phyloP scores from a whole-genome alignment of 2,329 filamentous ascomycete genomes.

The Fusarium torreyae region DNA sequence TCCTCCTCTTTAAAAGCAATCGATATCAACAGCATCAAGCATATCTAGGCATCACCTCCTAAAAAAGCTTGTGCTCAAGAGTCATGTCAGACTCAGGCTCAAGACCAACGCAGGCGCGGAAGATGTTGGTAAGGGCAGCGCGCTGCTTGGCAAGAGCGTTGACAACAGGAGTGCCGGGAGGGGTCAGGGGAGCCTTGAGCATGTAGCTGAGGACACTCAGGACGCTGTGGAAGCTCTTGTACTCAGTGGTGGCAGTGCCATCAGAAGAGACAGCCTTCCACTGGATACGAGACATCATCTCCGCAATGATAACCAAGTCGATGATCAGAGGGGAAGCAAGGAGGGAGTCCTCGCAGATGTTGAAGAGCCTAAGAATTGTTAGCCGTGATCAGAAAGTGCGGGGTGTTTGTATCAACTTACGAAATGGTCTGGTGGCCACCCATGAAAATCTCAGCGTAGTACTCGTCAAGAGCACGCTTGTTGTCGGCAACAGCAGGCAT shows the following conservation, averaged over 20 bases:
- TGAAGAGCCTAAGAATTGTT: slow-evolving; percentile 81
- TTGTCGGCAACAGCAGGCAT: slow-evolving; percentile 99
- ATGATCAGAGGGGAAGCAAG: slow-evolving; percentile 97
- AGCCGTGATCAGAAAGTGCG: slow-evolving; percentile 13
- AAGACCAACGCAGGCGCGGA: slow-evolving; percentile 96
- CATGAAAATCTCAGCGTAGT: slow-evolving; percentile 99
- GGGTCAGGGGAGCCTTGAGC: slow-evolving; percentile 95
- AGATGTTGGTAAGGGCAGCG: slow-evolving; percentile 94
- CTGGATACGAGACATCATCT: slow-evolving; percentile 98
- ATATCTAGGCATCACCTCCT: slow-evolving; percentile 47
- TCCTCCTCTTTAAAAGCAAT: slow-evolving; percentile 15
- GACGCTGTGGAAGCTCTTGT: slow-evolving; percentile 96
- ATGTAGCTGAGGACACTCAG: slow-evolving; percentile 99
- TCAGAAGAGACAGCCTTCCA: slow-evolving; percentile 79
- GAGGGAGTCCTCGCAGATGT: slow-evolving; percentile 98
- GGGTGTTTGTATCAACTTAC: slow-evolving; percentile 59
- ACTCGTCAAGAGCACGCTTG: slow-evolving; percentile 98
- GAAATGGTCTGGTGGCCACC: slow-evolving; percentile 98
- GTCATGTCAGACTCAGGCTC: slow-evolving; percentile 99
- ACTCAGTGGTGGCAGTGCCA: slow-evolving; percentile 73
- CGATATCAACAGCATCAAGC: slow-evolving; percentile 8
- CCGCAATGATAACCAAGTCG: slow-evolving; percentile 90
- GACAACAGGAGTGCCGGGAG: slow-evolving; percentile 93
- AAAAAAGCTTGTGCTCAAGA: slow-evolving; percentile 97
- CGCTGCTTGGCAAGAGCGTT: slow-evolving; percentile 98